A percentile compares a stretch with the other conserved stretches of the same genome.
Evolutionary conservation across 139 green algal genomes (phyloP).

Genomic region (Eudorina sp.): DNA sequence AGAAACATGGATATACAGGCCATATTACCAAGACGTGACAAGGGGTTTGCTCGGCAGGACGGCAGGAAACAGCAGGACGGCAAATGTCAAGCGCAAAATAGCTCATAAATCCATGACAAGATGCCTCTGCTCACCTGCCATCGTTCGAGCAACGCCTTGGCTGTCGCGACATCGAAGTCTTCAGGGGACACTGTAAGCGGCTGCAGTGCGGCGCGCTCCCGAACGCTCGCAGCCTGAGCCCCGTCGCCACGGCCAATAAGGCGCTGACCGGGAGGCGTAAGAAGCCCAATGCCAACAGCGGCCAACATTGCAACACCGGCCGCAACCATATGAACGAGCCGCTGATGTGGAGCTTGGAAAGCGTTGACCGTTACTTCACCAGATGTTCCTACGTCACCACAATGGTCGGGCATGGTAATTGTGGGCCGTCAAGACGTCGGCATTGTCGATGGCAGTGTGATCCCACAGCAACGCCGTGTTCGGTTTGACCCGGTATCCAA

Average conservation of each 20-base stretch:
- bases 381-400: no score
- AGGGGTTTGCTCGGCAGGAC: no score
- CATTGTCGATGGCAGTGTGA: no score
- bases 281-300: background rate
- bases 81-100: background rate
- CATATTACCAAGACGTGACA: no score
- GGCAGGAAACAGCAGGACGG: background rate
- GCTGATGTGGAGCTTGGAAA: no score
- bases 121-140: conserved; percentile 45
- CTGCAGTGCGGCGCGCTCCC: background rate
- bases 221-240: background rate
- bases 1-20: no score
- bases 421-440: no score
- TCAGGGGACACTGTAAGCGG: background rate
- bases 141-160: background rate
- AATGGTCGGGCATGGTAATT: no score
- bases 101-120: no score
- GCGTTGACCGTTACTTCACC: no score
- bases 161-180: background rate
- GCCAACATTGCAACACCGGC: background rate
- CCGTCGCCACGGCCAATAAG: conserved; percentile 20
- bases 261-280: conserved; percentile 29
- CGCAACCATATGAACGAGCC: background rate
- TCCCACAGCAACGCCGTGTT: no score
- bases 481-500: no score